These are phyloP conservation scores for Ormosia emarginata DNA, from an alignment of 306 rosid species.

Conservation along the genomic window DNA sequence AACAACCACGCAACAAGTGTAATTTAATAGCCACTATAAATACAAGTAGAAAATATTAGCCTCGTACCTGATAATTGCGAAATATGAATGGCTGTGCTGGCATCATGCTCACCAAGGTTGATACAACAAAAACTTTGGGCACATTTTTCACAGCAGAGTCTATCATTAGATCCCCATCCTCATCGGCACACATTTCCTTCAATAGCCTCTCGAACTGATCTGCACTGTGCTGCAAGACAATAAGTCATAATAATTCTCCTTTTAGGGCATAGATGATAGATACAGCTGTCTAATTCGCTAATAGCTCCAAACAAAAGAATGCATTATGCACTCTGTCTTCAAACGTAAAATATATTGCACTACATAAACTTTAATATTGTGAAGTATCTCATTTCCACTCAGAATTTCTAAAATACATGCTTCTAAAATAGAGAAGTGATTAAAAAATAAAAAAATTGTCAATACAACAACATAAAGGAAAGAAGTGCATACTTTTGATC, in stretches of 20 bases:
- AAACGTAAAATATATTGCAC: not conserved
- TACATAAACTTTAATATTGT: not conserved
- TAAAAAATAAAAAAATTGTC: not conserved
- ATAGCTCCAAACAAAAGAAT: not conserved
- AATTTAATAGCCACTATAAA: conserved; percentile 3
- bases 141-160: conserved; percentile 86
- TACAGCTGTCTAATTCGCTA: conserved; percentile 3
- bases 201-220: conserved; percentile 88
- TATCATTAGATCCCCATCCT: conserved; percentile 90
- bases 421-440: conserved; percentile 9
- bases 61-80: conserved; percentile 95
- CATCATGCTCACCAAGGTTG: conserved; percentile 90
- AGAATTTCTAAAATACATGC: not conserved
- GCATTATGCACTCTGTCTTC: not conserved
- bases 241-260: conserved; percentile 33
- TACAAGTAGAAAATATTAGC: conserved; percentile 10
- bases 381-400: not conserved
- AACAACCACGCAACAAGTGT: not conserved
- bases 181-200: conserved; percentile 93
- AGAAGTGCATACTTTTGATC: conserved; percentile 67
- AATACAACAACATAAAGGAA: not conserved
- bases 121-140: conserved; percentile 95
- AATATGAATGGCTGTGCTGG: conserved; percentile 97
- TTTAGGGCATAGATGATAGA: conserved; percentile 25
- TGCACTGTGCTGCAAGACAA: conserved; percentile 95